Percentiles rank a stretch among this genome's conserved stretches.
phyloP scores from a whole-genome alignment of 305 asterid genomes.

The Euphrasia arctica region DNA sequence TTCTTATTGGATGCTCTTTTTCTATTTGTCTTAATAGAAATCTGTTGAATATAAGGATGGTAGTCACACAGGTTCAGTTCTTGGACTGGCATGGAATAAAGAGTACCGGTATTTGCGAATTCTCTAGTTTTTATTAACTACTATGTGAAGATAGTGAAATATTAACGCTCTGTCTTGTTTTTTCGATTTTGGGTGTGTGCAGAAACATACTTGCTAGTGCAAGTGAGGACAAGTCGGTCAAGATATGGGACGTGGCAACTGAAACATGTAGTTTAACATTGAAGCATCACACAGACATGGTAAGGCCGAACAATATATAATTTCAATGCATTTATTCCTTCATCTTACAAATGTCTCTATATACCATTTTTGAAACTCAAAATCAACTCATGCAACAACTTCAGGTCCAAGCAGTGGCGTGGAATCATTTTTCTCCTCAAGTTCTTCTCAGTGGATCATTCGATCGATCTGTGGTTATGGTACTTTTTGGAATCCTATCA shows the following conservation, averaged over 20 bases:
- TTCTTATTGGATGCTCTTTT: constrained; percentile 13
- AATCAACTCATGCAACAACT: not conserved
- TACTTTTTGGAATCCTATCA: constrained; percentile 23
- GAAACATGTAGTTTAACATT: constrained; percentile 67
- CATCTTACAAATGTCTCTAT: not conserved
- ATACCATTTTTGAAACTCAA: no score
- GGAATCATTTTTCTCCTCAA: constrained; percentile 69
- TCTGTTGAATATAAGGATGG: constrained; percentile 71
- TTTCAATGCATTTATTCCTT: constrained; percentile 12
- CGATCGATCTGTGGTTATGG: constrained; percentile 77
- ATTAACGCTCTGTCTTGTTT: constrained; percentile 7
- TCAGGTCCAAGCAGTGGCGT: constrained; percentile 95
- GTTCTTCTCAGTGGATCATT: constrained; percentile 95
- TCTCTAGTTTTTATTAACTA: constrained; percentile 12
- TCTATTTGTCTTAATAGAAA: constrained; percentile 37
- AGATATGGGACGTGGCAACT: constrained; percentile 83
- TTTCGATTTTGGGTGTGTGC: constrained; percentile 25
- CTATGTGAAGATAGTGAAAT: constrained; percentile 1
- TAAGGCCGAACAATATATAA: constrained; percentile 24
- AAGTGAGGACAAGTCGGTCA: constrained; percentile 84
- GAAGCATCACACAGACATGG: constrained; percentile 87
- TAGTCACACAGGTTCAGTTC: constrained; percentile 84
- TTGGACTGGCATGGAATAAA: constrained; percentile 96
- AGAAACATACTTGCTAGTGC: constrained; percentile 94
- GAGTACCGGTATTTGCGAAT: constrained; percentile 56